phyloP scores from a whole-genome alignment of 192 early-diverging fungal genomes.

The Chytriomyces sp. region DNA sequence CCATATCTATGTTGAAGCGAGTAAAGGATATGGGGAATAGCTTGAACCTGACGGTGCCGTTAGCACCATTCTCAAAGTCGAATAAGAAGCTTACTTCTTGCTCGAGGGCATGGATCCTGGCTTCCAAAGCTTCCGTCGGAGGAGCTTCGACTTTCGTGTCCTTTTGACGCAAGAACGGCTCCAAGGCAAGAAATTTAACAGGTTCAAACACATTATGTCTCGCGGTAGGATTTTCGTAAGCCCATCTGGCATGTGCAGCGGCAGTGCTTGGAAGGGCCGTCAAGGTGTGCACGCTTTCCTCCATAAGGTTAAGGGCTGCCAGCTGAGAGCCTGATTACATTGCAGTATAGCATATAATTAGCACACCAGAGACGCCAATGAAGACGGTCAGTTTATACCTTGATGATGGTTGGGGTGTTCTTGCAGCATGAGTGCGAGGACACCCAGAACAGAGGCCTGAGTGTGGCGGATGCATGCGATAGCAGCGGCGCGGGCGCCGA shows the following conservation, averaged over 20 bases:
- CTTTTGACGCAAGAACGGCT: too few relatives aligned
- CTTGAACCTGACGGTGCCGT: not conserved
- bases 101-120: not conserved
- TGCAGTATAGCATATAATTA: too few relatives aligned
- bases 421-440: not conserved
- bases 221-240: not conserved
- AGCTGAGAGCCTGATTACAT: too few relatives aligned
- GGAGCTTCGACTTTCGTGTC: too few relatives aligned
- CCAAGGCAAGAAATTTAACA: not conserved
- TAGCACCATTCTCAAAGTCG: not conserved
- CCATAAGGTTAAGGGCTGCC: too few relatives aligned
- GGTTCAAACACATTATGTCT: not conserved
- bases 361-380: too few relatives aligned
- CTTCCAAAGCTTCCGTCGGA: not conserved
- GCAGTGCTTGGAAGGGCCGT: not conserved
- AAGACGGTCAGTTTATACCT: too few relatives aligned
- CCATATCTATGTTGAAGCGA: constrained; percentile 49
- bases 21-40: not conserved
- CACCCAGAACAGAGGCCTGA: not conserved
- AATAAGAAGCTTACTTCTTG: not conserved
- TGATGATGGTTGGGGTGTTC: too few relatives aligned
- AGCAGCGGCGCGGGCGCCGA: not conserved
- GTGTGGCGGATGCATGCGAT: not conserved
- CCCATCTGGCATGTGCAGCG: not conserved
- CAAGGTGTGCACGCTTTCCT: too few relatives aligned